phyloP scores from a whole-genome alignment of 2,329 filamentous ascomycete genomes.

The Aspergillus terreus region DNA sequence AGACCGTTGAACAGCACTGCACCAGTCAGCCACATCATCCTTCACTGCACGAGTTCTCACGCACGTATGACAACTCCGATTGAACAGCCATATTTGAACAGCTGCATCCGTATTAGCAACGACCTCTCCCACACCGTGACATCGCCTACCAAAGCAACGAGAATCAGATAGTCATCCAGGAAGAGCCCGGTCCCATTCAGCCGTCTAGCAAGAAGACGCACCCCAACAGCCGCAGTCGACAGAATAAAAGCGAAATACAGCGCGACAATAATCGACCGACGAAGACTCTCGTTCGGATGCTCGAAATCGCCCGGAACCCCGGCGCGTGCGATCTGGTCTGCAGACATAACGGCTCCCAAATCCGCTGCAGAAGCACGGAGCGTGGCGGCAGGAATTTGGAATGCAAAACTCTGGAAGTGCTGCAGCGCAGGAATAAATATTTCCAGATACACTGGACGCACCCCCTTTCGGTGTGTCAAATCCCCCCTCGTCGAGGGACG shows the following conservation, averaged over 20 bases:
- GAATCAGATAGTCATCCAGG: constrained; percentile 28
- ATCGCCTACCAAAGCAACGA: constrained; percentile 23
- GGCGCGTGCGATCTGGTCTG: constrained; percentile 7
- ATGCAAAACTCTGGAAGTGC: constrained; percentile 7
- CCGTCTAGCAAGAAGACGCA: constrained; percentile 24
- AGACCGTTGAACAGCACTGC: constrained; percentile 25
- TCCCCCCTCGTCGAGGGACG: background rate
- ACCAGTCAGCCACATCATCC: background rate
- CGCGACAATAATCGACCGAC: constrained; percentile 19
- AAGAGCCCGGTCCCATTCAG: constrained; percentile 23
- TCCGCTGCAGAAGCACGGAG: constrained; percentile 4
- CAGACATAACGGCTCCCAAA: constrained; percentile 16
- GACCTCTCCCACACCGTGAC: background rate
- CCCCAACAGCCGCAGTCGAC: constrained; percentile 22
- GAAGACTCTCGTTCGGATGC: constrained; percentile 22
- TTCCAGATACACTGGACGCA: background rate
- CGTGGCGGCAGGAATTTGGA: constrained; percentile 22
- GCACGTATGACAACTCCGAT: constrained; percentile 22
- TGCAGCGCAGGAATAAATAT: background rate
- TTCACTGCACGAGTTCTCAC: constrained; percentile 7
- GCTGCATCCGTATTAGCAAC: constrained; percentile 5
- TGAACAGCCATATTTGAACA: constrained; percentile 30
- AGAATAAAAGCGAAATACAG: constrained; percentile 24
- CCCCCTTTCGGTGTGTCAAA: background rate
- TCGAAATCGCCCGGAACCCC: constrained; percentile 20